These are phyloP conservation scores for Tetrastigma voinierianum DNA, from an alignment of 164 flowering plant species.

Conservation along the genomic window DNA sequence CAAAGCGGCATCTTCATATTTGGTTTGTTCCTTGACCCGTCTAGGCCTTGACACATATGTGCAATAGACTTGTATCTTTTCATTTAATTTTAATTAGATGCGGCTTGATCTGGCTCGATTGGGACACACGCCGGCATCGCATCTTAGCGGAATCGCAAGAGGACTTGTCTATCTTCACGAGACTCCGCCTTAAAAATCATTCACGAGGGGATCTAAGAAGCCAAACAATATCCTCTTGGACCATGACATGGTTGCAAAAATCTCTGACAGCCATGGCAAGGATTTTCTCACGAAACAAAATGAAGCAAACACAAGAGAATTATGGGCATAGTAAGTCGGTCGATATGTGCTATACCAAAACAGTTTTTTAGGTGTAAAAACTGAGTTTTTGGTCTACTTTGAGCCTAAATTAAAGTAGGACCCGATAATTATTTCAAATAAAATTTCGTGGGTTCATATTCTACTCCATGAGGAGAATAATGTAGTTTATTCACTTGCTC, in stretches of 20 bases:
- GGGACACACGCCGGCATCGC: conserved; percentile 24
- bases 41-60: too few species aligned
- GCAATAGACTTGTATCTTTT: too few species aligned
- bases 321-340: conserved; percentile 34
- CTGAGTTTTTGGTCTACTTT: too few species aligned
- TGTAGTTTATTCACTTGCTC: too few species aligned
- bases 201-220: too few species aligned
- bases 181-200: conserved; percentile 14
- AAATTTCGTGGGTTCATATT: too few species aligned
- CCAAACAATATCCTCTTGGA: conserved; percentile 32
- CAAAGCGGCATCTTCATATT: conserved; percentile 19
- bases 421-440: too few species aligned
- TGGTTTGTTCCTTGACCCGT: conserved; percentile 11
- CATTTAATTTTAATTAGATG: too few species aligned
- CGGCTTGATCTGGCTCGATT: conserved; percentile 2
- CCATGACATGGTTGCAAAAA: conserved; percentile 23
- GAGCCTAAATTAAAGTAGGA: too few species aligned
- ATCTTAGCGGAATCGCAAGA: conserved; percentile 27
- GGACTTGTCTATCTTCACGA: conserved; percentile 39
- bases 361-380: too few species aligned
- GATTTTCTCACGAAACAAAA: conserved; percentile 18
- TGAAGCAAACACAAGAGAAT: conserved; percentile 25
- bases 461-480: too few species aligned
- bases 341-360: too few species aligned
- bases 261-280: conserved; percentile 37